A percentile compares a stretch with the other conserved stretches of the same genome.
Evolutionary conservation across 106 monocot species (phyloP).

Genomic region (Dactylorhiza incarnata): DNA sequence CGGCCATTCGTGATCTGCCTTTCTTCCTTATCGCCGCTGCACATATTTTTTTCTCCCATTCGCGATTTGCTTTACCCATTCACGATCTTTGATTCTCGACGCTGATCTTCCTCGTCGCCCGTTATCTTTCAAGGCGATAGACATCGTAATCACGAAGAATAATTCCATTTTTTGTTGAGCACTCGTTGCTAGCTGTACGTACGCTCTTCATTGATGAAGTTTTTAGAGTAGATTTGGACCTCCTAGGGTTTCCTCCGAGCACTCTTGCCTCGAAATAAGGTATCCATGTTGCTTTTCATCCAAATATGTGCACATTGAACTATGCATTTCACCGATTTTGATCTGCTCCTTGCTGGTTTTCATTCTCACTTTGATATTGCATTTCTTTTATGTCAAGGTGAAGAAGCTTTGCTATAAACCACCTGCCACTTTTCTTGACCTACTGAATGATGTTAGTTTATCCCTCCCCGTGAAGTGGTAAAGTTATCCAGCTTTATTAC

Average conservation of each 20-base stretch:
- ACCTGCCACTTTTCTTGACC: slow-evolving; percentile 64
- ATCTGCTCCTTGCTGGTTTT: background rate
- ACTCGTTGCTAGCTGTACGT: background rate
- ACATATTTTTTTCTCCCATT: too few relatives aligned
- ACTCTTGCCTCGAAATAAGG: slow-evolving; percentile 1
- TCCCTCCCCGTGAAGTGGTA: slow-evolving; percentile 29
- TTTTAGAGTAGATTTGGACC: background rate
- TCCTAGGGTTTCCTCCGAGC: slow-evolving; percentile 1
- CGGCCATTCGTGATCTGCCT: too few relatives aligned
- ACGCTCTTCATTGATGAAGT: background rate
- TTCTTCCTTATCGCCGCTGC: too few relatives aligned
- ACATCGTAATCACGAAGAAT: background rate
- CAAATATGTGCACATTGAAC: background rate
- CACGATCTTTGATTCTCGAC: too few relatives aligned
- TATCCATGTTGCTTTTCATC: background rate
- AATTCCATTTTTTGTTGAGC: background rate
- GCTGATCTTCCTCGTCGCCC: background rate
- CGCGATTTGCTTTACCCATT: too few relatives aligned
- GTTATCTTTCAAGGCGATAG: background rate
- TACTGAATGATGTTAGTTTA: slow-evolving; percentile 60
- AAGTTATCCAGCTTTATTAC: background rate
- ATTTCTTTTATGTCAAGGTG: slow-evolving; percentile 32
- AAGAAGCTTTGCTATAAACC: slow-evolving; percentile 69
- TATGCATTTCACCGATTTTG: background rate
- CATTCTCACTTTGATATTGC: background rate